Evolutionary conservation across 2,329 filamentous ascomycete species (phyloP).

Genomic region (Aaosphaeria pasadenensis): DNA sequence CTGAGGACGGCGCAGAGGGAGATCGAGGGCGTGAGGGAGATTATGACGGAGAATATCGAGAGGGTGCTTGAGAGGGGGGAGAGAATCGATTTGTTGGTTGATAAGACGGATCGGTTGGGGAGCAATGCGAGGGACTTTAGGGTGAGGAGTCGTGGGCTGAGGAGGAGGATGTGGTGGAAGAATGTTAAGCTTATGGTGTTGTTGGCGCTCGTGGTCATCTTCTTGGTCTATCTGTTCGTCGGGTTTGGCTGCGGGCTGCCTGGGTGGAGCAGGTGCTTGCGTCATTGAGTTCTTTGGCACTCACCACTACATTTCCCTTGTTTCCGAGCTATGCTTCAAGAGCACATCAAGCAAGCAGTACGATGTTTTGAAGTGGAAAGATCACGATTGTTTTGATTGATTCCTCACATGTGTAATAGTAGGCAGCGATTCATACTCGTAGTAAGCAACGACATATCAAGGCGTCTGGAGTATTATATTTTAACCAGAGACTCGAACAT

Average conservation of each 20-base stretch:
- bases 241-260: slow-evolving; percentile 72
- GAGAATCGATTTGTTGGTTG: slow-evolving; percentile 87
- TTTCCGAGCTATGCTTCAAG: no score
- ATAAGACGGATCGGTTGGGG: slow-evolving; percentile 92
- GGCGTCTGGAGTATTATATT: no score
- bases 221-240: slow-evolving; percentile 68
- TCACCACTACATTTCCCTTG: neutral
- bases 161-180: slow-evolving; percentile 99
- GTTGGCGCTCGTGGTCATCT: slow-evolving; percentile 67
- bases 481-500: no score
- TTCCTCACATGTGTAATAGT: no score
- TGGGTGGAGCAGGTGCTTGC: slow-evolving; percentile 21
- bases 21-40: slow-evolving; percentile 87
- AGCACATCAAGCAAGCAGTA: no score
- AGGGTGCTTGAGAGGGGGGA: slow-evolving; percentile 81
- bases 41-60: slow-evolving; percentile 97
- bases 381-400: no score
- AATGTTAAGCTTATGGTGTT: slow-evolving; percentile 93
- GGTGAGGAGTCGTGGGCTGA: slow-evolving; percentile 78
- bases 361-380: no score
- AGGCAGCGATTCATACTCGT: no score
- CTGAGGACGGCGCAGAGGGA: slow-evolving; percentile 80
- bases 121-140: slow-evolving; percentile 88
- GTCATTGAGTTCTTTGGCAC: neutral
- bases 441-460: no score